Conservation (phyloP, 2,329 filamentous ascomycete genomes). For the Magnaporthiopsis poae region DNA sequence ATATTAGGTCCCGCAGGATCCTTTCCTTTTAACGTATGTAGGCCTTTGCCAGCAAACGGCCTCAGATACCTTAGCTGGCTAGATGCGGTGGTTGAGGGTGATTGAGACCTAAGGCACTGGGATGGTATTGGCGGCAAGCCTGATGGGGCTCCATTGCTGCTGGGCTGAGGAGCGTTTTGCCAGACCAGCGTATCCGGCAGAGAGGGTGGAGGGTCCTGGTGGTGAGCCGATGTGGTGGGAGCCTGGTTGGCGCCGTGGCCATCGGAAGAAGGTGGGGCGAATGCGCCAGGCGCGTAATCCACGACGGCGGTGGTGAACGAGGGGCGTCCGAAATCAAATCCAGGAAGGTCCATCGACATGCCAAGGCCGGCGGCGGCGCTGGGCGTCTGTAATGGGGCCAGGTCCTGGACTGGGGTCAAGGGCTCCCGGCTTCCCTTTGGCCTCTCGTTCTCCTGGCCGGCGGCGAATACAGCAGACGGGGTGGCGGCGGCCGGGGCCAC, state of each 20-base stretch:
- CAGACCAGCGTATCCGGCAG: conserved; percentile 49
- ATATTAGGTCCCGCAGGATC: conserved; percentile 2
- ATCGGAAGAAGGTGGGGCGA: neutral
- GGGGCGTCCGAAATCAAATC: conserved; percentile 22
- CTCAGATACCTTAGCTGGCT: conserved; percentile 39
- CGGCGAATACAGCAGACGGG: conserved; percentile 19
- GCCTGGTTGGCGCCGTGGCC: conserved; percentile 5
- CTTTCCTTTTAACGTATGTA: conserved; percentile 38
- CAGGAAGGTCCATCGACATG: conserved; percentile 26
- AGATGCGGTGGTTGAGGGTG: conserved; percentile 43
- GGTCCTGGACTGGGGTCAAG: conserved; percentile 41
- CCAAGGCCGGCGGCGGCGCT: conserved; percentile 18
- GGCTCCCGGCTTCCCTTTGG: conserved; percentile 39
- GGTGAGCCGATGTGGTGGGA: conserved; percentile 12
- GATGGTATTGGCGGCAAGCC: conserved; percentile 37
- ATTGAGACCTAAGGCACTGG: conserved; percentile 40
- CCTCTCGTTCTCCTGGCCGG: conserved; percentile 42
- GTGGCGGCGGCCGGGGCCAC: conserved; percentile 12
- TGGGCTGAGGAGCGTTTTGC: conserved; percentile 33
- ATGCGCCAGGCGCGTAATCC: neutral
- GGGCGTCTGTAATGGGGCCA: conserved; percentile 30
- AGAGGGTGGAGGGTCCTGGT: conserved; percentile 26
- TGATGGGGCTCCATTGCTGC: conserved; percentile 24
- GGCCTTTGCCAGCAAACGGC: conserved; percentile 46
- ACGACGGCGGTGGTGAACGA: conserved; percentile 23